phyloP scores from a whole-genome alignment of 331 rosid species.

The Pyrus hybrid region DNA sequence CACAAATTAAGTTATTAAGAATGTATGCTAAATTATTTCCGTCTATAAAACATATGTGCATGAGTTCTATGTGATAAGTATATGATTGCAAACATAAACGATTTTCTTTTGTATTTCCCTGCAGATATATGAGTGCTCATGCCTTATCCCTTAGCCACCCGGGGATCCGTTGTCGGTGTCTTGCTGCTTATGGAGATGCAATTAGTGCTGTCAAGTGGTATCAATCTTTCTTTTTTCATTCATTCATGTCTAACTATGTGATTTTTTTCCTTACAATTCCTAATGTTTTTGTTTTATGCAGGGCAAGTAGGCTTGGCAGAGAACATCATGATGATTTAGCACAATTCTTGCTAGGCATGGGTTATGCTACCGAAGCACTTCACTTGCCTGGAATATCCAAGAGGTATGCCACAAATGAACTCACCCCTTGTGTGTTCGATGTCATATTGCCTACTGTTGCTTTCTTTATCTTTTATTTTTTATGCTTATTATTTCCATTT shows the following conservation, averaged over 20 bases:
- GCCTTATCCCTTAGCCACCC: slow-evolving; percentile 93
- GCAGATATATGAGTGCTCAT: slow-evolving; percentile 94
- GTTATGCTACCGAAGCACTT: slow-evolving; percentile 94
- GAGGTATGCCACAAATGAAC: slow-evolving; percentile 39
- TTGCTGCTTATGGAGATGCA: slow-evolving; percentile 98
- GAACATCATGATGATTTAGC: slow-evolving; percentile 98
- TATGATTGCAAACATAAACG: neutral
- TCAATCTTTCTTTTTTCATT: slow-evolving; percentile 5
- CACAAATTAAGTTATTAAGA: neutral
- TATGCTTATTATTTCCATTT: neutral
- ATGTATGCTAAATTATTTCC: neutral
- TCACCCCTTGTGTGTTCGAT: neutral
- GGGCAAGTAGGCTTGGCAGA: slow-evolving; percentile 98
- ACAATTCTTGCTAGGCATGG: slow-evolving; percentile 96
- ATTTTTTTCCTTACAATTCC: neutral
- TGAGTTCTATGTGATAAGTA: neutral
- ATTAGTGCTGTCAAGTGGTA: slow-evolving; percentile 98
- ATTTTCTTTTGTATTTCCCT: neutral
- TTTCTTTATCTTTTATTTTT: neutral
- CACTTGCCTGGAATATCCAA: slow-evolving; percentile 95
- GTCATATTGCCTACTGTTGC: neutral
- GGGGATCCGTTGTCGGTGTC: slow-evolving; percentile 97
- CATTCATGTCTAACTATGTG: neutral
- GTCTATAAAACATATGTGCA: neutral
- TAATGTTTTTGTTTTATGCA: slow-evolving; percentile 31